These are phyloP conservation scores for Marasmius fiardii DNA, from an alignment of 1,284 basidiomycete genomes.

Conservation along the genomic window DNA sequence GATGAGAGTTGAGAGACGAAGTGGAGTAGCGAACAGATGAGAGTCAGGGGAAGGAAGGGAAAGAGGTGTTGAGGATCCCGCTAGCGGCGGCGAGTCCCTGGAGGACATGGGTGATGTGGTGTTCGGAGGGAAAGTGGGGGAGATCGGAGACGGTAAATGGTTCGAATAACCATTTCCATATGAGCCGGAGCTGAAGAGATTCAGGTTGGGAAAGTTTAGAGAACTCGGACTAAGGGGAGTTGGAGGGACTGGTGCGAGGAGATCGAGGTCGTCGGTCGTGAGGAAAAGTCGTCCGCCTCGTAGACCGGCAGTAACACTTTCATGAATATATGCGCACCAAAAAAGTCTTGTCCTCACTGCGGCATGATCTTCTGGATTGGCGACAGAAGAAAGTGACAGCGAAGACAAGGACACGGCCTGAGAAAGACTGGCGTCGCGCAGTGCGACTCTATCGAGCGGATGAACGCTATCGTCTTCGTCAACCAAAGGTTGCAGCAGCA, in stretches of 20 bases:
- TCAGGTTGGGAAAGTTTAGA: slow-evolving; percentile 24
- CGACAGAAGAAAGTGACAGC: slow-evolving; percentile 31
- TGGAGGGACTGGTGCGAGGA: slow-evolving; percentile 45
- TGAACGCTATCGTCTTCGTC: slow-evolving; percentile 55
- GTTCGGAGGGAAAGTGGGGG: slow-evolving; percentile 20
- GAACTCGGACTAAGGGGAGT: slow-evolving; percentile 49
- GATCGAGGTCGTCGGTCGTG: slow-evolving; percentile 63
- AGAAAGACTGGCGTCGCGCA: slow-evolving; percentile 42
- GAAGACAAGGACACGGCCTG: slow-evolving; percentile 48
- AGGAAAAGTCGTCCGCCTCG: slow-evolving; percentile 74
- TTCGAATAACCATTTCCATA: not conserved
- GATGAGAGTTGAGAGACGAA: slow-evolving; percentile 70
- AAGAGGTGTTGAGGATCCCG: slow-evolving; percentile 14
- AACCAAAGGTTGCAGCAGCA: slow-evolving; percentile 77
- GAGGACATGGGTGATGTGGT: slow-evolving; percentile 19
- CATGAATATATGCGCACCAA: slow-evolving; percentile 83
- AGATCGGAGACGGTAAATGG: slow-evolving; percentile 29
- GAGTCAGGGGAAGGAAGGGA: slow-evolving; percentile 22
- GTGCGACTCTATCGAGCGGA: slow-evolving; percentile 38
- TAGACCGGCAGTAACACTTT: slow-evolving; percentile 76
- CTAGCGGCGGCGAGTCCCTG: not conserved
- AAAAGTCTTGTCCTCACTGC: slow-evolving; percentile 74
- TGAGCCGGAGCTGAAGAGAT: slow-evolving; percentile 6
- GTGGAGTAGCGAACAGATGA: slow-evolving; percentile 54
- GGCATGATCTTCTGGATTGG: slow-evolving; percentile 56